A percentile compares a stretch with the other conserved stretches of the same genome.
These are phyloP conservation scores for Osmanthus fragrans DNA, from an alignment of 257 asterid genomes.

Conservation along the genomic window DNA sequence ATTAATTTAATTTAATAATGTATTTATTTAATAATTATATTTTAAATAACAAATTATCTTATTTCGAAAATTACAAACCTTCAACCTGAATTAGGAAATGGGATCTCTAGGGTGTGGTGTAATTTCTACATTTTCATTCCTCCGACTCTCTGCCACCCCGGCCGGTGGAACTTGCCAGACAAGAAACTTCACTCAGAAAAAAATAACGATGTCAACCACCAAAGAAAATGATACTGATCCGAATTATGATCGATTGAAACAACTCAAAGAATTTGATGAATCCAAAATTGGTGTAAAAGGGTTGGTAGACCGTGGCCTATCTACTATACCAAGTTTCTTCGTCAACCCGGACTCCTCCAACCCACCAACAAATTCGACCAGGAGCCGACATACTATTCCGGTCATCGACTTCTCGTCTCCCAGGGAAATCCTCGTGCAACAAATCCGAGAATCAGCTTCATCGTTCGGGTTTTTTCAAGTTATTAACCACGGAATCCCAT, in stretches of 20 bases:
- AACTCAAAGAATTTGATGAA: conserved; percentile 37
- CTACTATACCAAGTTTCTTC: conserved; percentile 37
- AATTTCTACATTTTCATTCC: too few relatives aligned
- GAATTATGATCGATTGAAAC: conserved; percentile 26
- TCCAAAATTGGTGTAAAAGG: conserved; percentile 51
- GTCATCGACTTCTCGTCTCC: conserved; percentile 37
- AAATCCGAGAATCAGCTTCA: conserved; percentile 31
- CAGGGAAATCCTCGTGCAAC: conserved; percentile 22
- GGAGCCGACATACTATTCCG: conserved; percentile 23
- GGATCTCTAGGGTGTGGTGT: too few relatives aligned
- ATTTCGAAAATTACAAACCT: too few relatives aligned
- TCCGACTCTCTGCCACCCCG: neutral
- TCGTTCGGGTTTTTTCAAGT: conserved; percentile 43
- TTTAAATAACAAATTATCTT: too few relatives aligned
- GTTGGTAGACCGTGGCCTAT: conserved; percentile 36
- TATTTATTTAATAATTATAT: too few relatives aligned
- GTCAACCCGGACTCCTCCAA: conserved; percentile 17
- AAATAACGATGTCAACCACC: conserved; percentile 4
- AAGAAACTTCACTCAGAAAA: neutral
- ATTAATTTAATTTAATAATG: too few relatives aligned
- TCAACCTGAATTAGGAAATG: too few relatives aligned
- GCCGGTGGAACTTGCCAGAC: neutral
- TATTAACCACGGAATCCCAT: conserved; percentile 35
- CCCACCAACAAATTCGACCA: conserved; percentile 10
- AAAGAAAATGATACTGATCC: neutral